Base-by-base conservation (phyloP, 306 rosid species). In the Pachyrhizus erosus region DNA sequence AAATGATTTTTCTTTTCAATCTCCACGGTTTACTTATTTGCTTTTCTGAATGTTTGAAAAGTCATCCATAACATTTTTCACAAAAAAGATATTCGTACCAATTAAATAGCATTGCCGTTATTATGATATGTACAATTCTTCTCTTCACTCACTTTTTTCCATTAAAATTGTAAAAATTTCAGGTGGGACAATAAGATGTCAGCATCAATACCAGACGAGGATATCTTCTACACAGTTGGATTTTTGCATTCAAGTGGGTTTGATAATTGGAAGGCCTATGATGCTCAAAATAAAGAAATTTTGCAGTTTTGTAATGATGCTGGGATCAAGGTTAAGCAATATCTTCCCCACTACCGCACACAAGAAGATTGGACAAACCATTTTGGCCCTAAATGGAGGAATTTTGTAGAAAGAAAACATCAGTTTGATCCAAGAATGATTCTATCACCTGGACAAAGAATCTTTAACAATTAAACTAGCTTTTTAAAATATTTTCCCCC, bases 151-250 rank as follows among this genome's bases (percentile, higher is more conserved):
- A 21, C 20, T 27, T 42, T 68, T 12, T 27, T n/a, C 14, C 12
- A 54, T 29, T 61, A 4, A 62, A 51, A 17, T 74, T 34, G 45
- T 55, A n/a, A 58, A 57, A 21, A 74, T 48, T 77, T 62, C 91
- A 95, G 97, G 86, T 95, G 98, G 98, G 94, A 93, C 78, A 84
- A 90, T 29, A 82, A 86, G 80, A 93, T 87, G 93, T 90, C 96
- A 4, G 97, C 91, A 24, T 87, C 88, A 40, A 87, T 90, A 82
- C 97, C 97, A 0, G 92, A 93, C 33, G 98, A 90, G 85, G 96
- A 95, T 2, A 88, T 95, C 26, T 95, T 95, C 76, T 95, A 95
- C 86, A 65, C 91, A 15, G 80, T 90, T 24, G 97, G 96, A 55
- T 89, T 94, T 82, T 81, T 94, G 80, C 91, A 94, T 71, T 73